Percentiles rank a stretch among this genome's conserved stretches.
phyloP scores from a whole-genome alignment of 768 basidiomycete species.

The Boletellus ananas region DNA sequence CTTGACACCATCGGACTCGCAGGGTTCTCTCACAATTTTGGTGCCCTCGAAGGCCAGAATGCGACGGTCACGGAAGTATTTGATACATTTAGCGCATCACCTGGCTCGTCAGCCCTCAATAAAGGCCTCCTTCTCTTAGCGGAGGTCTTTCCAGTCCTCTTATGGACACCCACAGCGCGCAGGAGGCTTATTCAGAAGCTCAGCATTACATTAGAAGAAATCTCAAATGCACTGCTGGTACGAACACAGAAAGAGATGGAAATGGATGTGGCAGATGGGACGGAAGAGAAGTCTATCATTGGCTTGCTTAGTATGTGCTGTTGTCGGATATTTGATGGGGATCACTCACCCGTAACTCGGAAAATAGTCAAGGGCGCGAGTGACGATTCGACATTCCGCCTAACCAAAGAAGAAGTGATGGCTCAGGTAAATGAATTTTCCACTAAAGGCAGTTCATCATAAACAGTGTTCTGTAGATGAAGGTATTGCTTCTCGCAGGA shows the following conservation, averaged over 20 bases:
- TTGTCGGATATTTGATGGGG: slow-evolving; percentile 12
- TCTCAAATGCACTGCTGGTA: slow-evolving; percentile 39
- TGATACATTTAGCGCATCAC: slow-evolving; percentile 30
- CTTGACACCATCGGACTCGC: slow-evolving; percentile 57
- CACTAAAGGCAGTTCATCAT: too few species aligned
- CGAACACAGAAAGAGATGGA: slow-evolving; percentile 34
- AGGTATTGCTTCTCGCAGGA: slow-evolving; percentile 13
- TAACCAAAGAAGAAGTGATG: slow-evolving; percentile 28
- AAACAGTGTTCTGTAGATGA: slow-evolving; percentile 10
- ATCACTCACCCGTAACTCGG: not conserved
- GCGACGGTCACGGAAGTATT: slow-evolving; percentile 41
- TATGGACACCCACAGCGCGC: slow-evolving; percentile 36
- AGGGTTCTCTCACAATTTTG: slow-evolving; percentile 58
- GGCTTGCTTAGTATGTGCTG: slow-evolving; percentile 21
- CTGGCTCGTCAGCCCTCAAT: slow-evolving; percentile 23
- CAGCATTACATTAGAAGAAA: slow-evolving; percentile 33
- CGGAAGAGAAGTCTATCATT: slow-evolving; percentile 26
- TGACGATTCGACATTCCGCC: slow-evolving; percentile 17
- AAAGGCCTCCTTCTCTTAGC: slow-evolving; percentile 35
- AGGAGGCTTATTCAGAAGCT: slow-evolving; percentile 31
- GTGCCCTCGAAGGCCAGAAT: slow-evolving; percentile 45
- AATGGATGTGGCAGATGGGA: slow-evolving; percentile 13
- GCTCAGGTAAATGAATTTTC: slow-evolving; percentile 11
- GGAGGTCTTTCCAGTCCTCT: slow-evolving; percentile 34
- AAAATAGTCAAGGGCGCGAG: slow-evolving; percentile 36